phyloP scores from a whole-genome alignment of 179 eudicot species.

The Corrigiola litoralis region DNA sequence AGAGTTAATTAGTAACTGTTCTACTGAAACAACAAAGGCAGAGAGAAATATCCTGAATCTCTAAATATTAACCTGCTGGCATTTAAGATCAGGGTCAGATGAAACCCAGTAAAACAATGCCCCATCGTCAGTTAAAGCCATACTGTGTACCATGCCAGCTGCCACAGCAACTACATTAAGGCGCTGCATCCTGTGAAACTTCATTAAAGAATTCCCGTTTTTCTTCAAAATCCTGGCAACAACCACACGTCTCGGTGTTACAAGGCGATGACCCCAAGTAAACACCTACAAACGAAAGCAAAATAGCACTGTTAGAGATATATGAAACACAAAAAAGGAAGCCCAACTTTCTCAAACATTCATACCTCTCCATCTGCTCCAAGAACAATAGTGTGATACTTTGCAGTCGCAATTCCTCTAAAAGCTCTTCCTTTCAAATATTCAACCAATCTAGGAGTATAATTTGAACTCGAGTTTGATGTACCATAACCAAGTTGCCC shows the following conservation, averaged over 20 bases:
- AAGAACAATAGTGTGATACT: slow-evolving; percentile 83
- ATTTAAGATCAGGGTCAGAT: slow-evolving; percentile 78
- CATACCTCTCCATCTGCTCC: slow-evolving; percentile 98
- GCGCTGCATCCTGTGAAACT: slow-evolving; percentile 70
- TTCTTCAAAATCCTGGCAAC: slow-evolving; percentile 72
- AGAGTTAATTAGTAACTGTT: not conserved
- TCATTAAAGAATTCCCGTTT: slow-evolving; percentile 54
- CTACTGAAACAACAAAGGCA: not conserved
- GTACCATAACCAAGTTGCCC: slow-evolving; percentile 99
- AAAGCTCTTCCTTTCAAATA: slow-evolving; percentile 83
- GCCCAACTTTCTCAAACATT: not conserved
- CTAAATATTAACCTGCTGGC: slow-evolving; percentile 67
- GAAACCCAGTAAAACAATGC: slow-evolving; percentile 90
- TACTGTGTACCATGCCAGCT: slow-evolving; percentile 85
- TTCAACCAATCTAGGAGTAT: slow-evolving; percentile 84
- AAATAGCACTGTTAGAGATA: not conserved
- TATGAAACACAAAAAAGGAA: not conserved
- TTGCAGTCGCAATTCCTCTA: slow-evolving; percentile 66
- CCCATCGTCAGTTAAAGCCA: slow-evolving; percentile 89
- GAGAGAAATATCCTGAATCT: not conserved
- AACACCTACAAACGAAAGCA: slow-evolving; percentile 56
- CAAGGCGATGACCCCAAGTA: slow-evolving; percentile 99
- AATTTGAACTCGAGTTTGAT: slow-evolving; percentile 90
- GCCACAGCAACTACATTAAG: slow-evolving; percentile 78
- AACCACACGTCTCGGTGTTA: slow-evolving; percentile 83